Base-by-base conservation (phyloP, 2,329 filamentous ascomycete genomes). In the Apiospora malaysiana region DNA sequence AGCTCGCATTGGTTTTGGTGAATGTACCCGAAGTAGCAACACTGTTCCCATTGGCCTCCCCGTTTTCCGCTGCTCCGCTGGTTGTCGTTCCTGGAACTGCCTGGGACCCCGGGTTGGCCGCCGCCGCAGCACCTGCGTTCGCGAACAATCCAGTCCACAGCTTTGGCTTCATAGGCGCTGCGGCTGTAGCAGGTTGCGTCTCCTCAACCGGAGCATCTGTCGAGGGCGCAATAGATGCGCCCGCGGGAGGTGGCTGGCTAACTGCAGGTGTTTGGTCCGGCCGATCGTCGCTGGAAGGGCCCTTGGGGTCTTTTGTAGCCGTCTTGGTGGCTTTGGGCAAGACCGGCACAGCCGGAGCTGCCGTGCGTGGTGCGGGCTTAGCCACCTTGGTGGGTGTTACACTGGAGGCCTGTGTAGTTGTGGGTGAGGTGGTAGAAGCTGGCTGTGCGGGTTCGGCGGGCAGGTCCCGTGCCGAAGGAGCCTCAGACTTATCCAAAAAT, bases 291-390 rank as follows among this genome's bases (percentile, higher is more conserved):
- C 56, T 40, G 4, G 56, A 40, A 18, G 32, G 66, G 63, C 67
- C 72, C 68, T 76, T 81, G 14, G 69, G 59, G 5, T 81, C 80
- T 66, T 80, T 82, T 5, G 79, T 73, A 46, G 73, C 76, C 16
- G 77, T 69, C 76, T 85, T 87, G 8, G 86, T 85, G 10, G 86
- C 74, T 45, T 79, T 82, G 9, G 87, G 86, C 27, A 88, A 72
- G n/a, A 85, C 80, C 4, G 86, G 85, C 56, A 85, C 74, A 1
- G 83, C 83, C 14, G 83, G 82, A 6, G 81, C 76, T 25, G 81
- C 79, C 18, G 82, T 72, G 10, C 83, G 83, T 49, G 74, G 75
- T 49, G 74, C 76, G 65, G 75, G 76, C 75, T 78, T 83, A 25
- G 72, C 23, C 27, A 7, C 27, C 46, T 43, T 49, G n/a, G 45